phyloP scores from a whole-genome alignment of 2,329 filamentous ascomycete genomes.

The Juglanconis juglandina region DNA sequence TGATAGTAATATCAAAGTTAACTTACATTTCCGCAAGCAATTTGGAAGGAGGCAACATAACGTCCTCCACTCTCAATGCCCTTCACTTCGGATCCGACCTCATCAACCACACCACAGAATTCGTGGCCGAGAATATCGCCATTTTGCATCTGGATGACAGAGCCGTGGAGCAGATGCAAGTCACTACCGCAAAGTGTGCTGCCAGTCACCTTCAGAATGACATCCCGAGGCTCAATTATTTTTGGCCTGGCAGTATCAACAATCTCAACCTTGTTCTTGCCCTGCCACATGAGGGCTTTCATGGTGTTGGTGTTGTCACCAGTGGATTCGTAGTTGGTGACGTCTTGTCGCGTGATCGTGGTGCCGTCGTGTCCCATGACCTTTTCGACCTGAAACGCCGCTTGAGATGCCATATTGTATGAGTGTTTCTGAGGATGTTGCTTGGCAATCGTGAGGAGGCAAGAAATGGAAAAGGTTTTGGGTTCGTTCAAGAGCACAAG shows the following conservation, averaged over 20 bases:
- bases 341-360: conserved; percentile 63
- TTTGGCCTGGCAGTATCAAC: conserved; percentile 67
- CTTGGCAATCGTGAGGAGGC: background rate
- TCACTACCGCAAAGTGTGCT: conserved; percentile 58
- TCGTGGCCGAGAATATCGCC: conserved; percentile 67
- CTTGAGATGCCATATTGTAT: conserved; percentile 56
- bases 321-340: conserved; percentile 54
- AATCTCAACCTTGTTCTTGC: conserved; percentile 74
- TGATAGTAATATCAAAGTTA: background rate
- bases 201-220: conserved; percentile 75
- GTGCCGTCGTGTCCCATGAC: conserved; percentile 64
- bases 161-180: conserved; percentile 54
- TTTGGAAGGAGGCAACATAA: conserved; percentile 84
- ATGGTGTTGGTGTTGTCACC: conserved; percentile 60
- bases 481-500: background rate
- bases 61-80: conserved; percentile 59
- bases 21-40: conserved; percentile 57
- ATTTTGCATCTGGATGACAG: conserved; percentile 56
- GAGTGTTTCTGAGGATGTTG: background rate
- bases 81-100: conserved; percentile 52
- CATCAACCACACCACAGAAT: conserved; percentile 55
- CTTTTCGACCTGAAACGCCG: conserved; percentile 65
- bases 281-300: conserved; percentile 79
- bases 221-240: conserved; percentile 69
- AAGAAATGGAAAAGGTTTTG: background rate